Base-by-base conservation (phyloP, 179 eudicot species). In the Actinidia chinensis region DNA sequence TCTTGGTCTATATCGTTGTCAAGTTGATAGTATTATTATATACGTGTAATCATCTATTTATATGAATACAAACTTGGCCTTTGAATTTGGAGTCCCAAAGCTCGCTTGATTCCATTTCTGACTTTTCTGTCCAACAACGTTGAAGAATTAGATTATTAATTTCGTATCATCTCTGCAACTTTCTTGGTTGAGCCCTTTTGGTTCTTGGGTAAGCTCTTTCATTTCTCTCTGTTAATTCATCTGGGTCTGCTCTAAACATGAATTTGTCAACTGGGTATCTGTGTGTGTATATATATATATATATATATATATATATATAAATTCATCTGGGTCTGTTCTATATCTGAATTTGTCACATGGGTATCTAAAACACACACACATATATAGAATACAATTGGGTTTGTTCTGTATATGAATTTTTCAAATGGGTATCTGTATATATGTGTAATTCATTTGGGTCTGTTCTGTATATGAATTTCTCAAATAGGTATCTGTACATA, bases 151-250 rank as follows among this genome's bases (percentile, higher is more conserved):
- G 40, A 36, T 36, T 36, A 3, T 36, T 36, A 36, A 36, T 36
- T 36, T 36, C 40, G 40, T 36, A 36, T 36, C 40, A 6, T n/a
- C 42, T 59, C 68, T 58, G 43, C 68, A 74, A 42, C 50, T 43
- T 42, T 74, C 52, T 74, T 74, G 36, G 20, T 42, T 8, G 2
- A 42, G 22, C 13, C 33, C 44, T 9, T 10, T 23, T 48, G 15
- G 71, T 18, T 75, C 33, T 43, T 28, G 25, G 71, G 78, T 48
- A 23, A 63, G 71, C 56, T 75, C 71, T 64, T 75, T 42, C 44
- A 43, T 36, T 73, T 14, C 7, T 23, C 52, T 68, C 33, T 43
- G 40, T 36, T n/a, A n/a, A 18, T 68, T 20, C 52, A 17, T n/a
- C 20, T 69, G 40, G 73, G 73, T 47, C 25, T 69, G 40, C 48